Evolutionary conservation across 1,284 basidiomycete species (phyloP).

Genomic region (Rhodotorula sp.): DNA sequence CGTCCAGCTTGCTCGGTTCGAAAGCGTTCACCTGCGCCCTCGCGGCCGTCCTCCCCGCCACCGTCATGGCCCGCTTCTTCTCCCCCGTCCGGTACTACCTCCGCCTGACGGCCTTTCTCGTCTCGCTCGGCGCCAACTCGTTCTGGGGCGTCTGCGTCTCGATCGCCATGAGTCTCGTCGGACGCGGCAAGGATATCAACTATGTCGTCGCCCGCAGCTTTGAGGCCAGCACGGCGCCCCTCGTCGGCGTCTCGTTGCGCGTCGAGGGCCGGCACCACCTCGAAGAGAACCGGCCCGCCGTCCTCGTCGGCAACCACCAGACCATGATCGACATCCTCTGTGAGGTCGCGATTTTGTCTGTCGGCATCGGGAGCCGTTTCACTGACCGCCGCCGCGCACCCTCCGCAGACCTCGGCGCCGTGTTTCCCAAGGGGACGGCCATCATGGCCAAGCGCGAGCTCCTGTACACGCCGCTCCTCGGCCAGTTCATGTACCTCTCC

Average conservation of each 20-base stretch:
- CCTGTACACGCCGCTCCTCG: constrained; percentile 77
- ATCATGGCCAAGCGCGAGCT: constrained; percentile 96
- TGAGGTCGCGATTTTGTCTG: constrained; percentile 5
- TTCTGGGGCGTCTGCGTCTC: constrained; percentile 73
- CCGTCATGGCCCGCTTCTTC: constrained; percentile 30
- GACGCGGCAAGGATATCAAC: constrained; percentile 76
- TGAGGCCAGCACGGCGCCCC: constrained; percentile 65
- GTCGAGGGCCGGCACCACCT: constrained; percentile 86
- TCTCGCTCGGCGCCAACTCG: constrained; percentile 57
- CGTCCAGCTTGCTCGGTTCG: neutral
- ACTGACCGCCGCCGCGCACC: neutral
- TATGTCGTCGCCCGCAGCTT: constrained; percentile 81
- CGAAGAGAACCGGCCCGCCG: constrained; percentile 58
- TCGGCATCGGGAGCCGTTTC: neutral
- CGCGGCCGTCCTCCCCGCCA: constrained; percentile 9
- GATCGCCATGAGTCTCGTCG: constrained; percentile 66
- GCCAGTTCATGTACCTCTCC: constrained; percentile 81
- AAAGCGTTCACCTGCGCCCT: neutral
- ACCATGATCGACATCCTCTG: constrained; percentile 78
- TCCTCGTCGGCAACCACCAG: constrained; percentile 91
- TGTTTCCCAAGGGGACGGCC: constrained; percentile 76
- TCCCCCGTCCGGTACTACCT: constrained; percentile 35
- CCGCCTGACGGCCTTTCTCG: constrained; percentile 34
- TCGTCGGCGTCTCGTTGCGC: constrained; percentile 68
- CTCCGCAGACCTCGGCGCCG: constrained; percentile 64